Conservation (phyloP, 768 basidiomycete genomes). For the Collybia sordida region DNA sequence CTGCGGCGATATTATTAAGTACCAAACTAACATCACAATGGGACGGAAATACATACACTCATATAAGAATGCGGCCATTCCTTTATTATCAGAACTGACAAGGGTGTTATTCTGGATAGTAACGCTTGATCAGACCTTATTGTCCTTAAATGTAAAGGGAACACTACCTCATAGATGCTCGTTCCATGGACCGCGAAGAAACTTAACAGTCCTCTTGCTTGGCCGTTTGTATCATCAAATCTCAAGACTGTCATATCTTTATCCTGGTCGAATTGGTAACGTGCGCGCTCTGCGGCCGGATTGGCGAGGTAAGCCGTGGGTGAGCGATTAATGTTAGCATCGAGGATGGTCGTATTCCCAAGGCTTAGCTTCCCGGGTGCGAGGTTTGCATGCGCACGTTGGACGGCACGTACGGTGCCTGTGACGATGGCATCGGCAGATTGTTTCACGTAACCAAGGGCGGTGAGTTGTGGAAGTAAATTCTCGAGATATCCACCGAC, state of each 20-base stretch:
- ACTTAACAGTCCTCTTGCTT: slow-evolving; percentile 64
- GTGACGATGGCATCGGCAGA: slow-evolving; percentile 71
- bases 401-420: slow-evolving; percentile 69
- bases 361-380: slow-evolving; percentile 57
- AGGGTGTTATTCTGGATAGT: slow-evolving; percentile 69
- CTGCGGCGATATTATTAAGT: slow-evolving; percentile 32
- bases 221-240: slow-evolving; percentile 59
- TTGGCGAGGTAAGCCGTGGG: slow-evolving; percentile 79
- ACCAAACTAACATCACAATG: not conserved
- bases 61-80: slow-evolving; percentile 80
- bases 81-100: slow-evolving; percentile 82
- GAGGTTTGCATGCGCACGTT: slow-evolving; percentile 63
- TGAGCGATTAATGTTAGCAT: slow-evolving; percentile 73
- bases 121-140: slow-evolving; percentile 4
- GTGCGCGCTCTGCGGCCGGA: slow-evolving; percentile 64
- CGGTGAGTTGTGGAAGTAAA: slow-evolving; percentile 73
- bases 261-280: slow-evolving; percentile 71
- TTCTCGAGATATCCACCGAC: slow-evolving; percentile 81
- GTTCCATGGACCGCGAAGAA: slow-evolving; percentile 83
- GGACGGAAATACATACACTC: slow-evolving; percentile 48
- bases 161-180: slow-evolving; percentile 68
- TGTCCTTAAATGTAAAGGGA: not conserved
- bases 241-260: slow-evolving; percentile 69
- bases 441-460: slow-evolving; percentile 71
- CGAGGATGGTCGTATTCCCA: slow-evolving; percentile 68